Evolutionary conservation across 306 rosid genomes (phyloP), one percentile per base, ranked within the genome.

Genomic region (Inga laurina): DNA sequence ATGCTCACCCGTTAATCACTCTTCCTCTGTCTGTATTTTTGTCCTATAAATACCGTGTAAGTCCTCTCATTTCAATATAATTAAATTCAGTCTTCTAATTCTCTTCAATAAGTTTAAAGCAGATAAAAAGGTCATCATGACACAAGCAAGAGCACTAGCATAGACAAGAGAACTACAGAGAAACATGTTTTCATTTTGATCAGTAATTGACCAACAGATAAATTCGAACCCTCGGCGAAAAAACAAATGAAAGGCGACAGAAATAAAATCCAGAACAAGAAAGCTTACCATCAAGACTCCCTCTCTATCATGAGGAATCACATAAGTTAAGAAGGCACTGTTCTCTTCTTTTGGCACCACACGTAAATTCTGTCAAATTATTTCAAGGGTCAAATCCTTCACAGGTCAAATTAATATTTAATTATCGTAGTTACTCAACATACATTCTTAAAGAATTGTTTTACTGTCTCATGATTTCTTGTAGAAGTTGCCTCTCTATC

Each of bases 241-340:
- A 39, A 1, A 39, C 43, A 39, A 39, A 39, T 39, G 6, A 35
- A 87, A 78, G 64, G 52, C 44, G 62, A 61, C 39, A 68, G 46
- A 39, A 74, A 82, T 8, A 12, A 61, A 54, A 76, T 43, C 79
- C 41, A 80, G 51, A 78, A 78, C 74, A 68, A 57, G 84, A 62
- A 76, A 77, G 79, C 85, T 83, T 79, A 92, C 98, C 66, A 79
- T 76, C 57, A 92, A 73, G 78, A 88, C 88, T 7, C 77, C 67
- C 86, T 96, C 99, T 81, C 90, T 85, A 77, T 92, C 90, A 79
- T 90, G 98, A 84, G 97, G 97, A 85, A 93, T 91, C 81, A 91
- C 90, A 85, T 86, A 96, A 81, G 97, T 93, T 43, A 93, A 68
- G 27, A 82, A 92, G 39, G 82, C 84, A 62, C 79, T 81, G 70